Conservation (phyloP, 2,329 filamentous ascomycete species). For the Ascochyta clinopodiicola region DNA sequence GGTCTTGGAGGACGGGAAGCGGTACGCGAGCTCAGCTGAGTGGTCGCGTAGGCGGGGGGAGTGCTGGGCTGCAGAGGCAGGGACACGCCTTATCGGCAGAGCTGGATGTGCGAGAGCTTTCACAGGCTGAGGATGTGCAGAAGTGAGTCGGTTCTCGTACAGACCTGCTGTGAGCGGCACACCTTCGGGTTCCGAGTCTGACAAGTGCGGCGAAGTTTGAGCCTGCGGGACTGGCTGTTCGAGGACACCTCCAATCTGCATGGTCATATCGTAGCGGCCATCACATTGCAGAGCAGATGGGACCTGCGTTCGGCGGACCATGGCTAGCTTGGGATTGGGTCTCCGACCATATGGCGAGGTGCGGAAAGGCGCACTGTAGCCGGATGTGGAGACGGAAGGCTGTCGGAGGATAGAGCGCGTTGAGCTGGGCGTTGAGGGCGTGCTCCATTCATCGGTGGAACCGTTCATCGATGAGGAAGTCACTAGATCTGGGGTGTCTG, state of each 20-base stretch:
- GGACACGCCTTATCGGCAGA: neutral
- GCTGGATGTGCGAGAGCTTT: neutral
- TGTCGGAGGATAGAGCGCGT: neutral
- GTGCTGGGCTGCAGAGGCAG: neutral
- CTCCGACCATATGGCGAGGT: neutral
- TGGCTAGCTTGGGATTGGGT: slow-evolving; percentile 1
- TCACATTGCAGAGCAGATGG: neutral
- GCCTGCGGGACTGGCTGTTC: neutral
- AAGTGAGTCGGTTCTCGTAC: neutral
- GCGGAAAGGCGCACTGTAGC: neutral
- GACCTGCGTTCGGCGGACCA: neutral
- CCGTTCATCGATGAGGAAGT: neutral
- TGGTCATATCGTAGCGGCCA: neutral
- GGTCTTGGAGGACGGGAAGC: neutral
- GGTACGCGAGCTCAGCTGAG: neutral
- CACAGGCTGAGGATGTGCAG: neutral
- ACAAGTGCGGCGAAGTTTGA: too few species aligned
- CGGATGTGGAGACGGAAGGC: neutral
- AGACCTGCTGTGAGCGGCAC: neutral
- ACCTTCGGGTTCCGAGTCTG: neutral
- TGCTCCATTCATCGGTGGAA: neutral
- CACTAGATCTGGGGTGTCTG: neutral
- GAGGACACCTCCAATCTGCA: neutral
- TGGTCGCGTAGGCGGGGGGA: neutral
- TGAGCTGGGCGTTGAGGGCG: neutral